These are phyloP conservation scores for Phlebopus sp. DNA, from an alignment of 1,284 basidiomycete species.

Conservation along the genomic window DNA sequence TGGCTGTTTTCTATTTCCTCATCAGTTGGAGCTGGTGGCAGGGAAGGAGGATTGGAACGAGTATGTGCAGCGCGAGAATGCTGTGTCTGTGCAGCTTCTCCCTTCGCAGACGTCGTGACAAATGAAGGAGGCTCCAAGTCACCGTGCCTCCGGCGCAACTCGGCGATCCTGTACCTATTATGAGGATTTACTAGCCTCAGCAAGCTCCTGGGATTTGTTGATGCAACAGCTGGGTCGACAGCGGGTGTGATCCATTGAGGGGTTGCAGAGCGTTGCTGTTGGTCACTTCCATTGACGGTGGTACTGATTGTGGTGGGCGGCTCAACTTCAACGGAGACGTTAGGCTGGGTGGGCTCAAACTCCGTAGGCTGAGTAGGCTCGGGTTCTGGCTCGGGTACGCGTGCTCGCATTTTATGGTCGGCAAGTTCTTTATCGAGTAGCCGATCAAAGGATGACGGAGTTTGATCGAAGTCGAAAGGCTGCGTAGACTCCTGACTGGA, in stretches of 20 bases:
- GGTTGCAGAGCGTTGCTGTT: slow-evolving; percentile 10
- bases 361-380: slow-evolving; percentile 26
- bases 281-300: slow-evolving; percentile 2
- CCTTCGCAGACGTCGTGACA: slow-evolving; percentile 2
- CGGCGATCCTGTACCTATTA: slow-evolving; percentile 30
- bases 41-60: neutral
- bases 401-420: slow-evolving; percentile 5
- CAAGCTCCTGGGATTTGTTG: slow-evolving; percentile 32
- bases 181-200: slow-evolving; percentile 30
- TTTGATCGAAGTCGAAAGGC: slow-evolving; percentile 25
- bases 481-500: slow-evolving; percentile 15
- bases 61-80: slow-evolving; percentile 9
- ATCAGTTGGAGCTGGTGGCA: slow-evolving; percentile 3
- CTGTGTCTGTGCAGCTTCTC: slow-evolving; percentile 20
- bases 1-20: neutral
- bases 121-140: slow-evolving; percentile 20
- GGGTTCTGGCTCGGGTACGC: slow-evolving; percentile 19
- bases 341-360: slow-evolving; percentile 6
- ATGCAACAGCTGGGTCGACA: slow-evolving; percentile 15
- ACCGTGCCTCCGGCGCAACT: slow-evolving; percentile 23
- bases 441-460: slow-evolving; percentile 32
- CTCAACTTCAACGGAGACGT: neutral
- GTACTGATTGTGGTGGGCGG: slow-evolving; percentile 1
- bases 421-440: slow-evolving; percentile 27
- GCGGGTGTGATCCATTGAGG: slow-evolving; percentile 28